A percentile compares a stretch with the other conserved stretches of the same genome.
These are phyloP conservation scores for Didymella sp. DNA, from an alignment of 2,329 filamentous ascomycete species.

Conservation along the genomic window DNA sequence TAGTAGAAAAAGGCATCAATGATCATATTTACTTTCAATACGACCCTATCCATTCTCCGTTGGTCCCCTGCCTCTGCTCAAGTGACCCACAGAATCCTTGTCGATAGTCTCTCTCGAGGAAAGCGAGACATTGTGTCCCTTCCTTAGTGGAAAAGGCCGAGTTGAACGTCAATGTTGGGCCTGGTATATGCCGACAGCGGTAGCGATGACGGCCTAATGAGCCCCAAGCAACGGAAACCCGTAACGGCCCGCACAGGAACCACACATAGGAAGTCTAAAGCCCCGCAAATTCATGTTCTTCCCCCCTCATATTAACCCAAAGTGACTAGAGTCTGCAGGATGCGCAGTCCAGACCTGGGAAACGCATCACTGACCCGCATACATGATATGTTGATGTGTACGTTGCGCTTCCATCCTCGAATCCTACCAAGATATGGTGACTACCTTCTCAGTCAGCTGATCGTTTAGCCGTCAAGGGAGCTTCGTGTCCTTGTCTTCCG, in stretches of 20 bases:
- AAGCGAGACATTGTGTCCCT: background rate
- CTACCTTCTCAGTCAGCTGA: background rate
- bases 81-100: background rate
- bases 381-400: constrained; percentile 4
- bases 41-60: background rate
- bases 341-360: background rate
- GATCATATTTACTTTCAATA: background rate
- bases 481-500: background rate
- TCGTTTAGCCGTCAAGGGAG: background rate
- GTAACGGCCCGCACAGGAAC: constrained; percentile 5
- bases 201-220: constrained; percentile 7
- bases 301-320: background rate
- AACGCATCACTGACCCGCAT: background rate
- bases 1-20: background rate
- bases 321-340: background rate
- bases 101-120: background rate
- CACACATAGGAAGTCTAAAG: background rate
- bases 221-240: background rate
- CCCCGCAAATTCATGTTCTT: background rate
- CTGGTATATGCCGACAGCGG: background rate
- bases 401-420: background rate
- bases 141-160: background rate
- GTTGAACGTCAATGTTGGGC: background rate
- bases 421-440: background rate
- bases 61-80: background rate